Evolutionary conservation across 1,139 yeast species (phyloP).

Genomic region (Zygoascus hellenicus): DNA sequence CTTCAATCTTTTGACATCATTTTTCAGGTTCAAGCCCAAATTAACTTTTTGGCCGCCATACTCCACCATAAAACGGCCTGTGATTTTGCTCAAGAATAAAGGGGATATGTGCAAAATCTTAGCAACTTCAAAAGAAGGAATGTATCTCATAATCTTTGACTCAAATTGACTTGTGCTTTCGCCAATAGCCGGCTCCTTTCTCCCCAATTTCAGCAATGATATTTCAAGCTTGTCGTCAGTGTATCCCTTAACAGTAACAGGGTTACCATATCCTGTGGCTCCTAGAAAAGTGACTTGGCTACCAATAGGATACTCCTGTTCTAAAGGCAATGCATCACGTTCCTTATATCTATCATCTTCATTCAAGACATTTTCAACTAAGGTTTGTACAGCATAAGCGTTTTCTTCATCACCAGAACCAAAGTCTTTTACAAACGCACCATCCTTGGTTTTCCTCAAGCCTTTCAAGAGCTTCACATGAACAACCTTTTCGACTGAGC

Average conservation of each 20-base stretch:
- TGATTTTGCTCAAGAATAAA: constrained; percentile 65
- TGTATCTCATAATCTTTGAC: constrained; percentile 49
- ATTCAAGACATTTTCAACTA: constrained; percentile 69
- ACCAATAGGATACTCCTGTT: constrained; percentile 72
- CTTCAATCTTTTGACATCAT: constrained; percentile 71
- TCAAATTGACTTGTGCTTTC: constrained; percentile 54
- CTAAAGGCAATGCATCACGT: constrained; percentile 69
- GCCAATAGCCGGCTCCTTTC: constrained; percentile 33
- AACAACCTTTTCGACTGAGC: constrained; percentile 52
- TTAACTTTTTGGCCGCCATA: constrained; percentile 55
- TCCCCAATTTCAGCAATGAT: constrained; percentile 24
- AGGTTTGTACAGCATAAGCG: constrained; percentile 65
- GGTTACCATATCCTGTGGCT: constrained; percentile 81
- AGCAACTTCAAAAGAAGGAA: constrained; percentile 63
- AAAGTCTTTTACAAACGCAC: constrained; percentile 65
- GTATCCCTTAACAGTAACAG: constrained; percentile 63
- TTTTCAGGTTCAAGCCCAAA: constrained; percentile 80
- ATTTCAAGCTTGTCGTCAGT: constrained; percentile 39
- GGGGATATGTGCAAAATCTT: constrained; percentile 54
- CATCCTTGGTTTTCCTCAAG: constrained; percentile 58
- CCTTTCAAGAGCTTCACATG: constrained; percentile 77
- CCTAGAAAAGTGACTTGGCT: constrained; percentile 80
- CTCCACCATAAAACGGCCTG: constrained; percentile 63
- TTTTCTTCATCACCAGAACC: constrained; percentile 41
- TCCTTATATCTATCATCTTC: constrained; percentile 70